Base-by-base conservation (phyloP, 78 protist genomes). In the Chrysochromulina tobinii region DNA sequence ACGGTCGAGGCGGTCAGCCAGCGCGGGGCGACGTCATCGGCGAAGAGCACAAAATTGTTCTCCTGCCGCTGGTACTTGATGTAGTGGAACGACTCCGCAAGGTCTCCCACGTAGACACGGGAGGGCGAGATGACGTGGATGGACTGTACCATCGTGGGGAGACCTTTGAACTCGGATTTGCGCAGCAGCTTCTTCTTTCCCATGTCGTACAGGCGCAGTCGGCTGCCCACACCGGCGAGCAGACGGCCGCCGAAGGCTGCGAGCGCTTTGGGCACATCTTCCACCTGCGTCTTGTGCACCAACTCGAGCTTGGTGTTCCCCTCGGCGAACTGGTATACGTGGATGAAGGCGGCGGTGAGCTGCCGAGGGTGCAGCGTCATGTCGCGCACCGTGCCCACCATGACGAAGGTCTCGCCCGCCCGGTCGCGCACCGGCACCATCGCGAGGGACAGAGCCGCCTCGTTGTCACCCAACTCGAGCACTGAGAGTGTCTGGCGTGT, bases 1-100 rank as follows among this genome's bases (percentile, higher is more conserved):
- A 83, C 53, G 50, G 61, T 18, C 21, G 51, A 59, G 1, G 95
- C 55, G 0, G 99, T 95, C 15, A 96, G 6, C 95, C 94, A 95
- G 17, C 99, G 94, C 38, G 99, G 99, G n/a, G 64, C 23, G 17
- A 96, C 79, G 88, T 96, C 98, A 68, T 97, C 99, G 17, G 99
- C 99, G 89, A 98, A 97, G 27, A 97, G 59, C 67, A 57, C 20
- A 68, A 98, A 25, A 66, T 23, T 59, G 88, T 97, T 97, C 4
- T 66, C 27, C 72, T 66, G 72, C 25, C 27, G 23, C 55, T 81
- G 51, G 93, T 98, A 98, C 75, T 86, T 90, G 48, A 96, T 83
- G 58, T 81, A 95, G 88, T 91, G 95, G 92, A 97, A 59, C 3
- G 97, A 94, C 87, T 98, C 98, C 21, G 93, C 89, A 25, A 95